Conservation (phyloP, 2,329 filamentous ascomycete genomes). For the Diaporthe vexans region DNA sequence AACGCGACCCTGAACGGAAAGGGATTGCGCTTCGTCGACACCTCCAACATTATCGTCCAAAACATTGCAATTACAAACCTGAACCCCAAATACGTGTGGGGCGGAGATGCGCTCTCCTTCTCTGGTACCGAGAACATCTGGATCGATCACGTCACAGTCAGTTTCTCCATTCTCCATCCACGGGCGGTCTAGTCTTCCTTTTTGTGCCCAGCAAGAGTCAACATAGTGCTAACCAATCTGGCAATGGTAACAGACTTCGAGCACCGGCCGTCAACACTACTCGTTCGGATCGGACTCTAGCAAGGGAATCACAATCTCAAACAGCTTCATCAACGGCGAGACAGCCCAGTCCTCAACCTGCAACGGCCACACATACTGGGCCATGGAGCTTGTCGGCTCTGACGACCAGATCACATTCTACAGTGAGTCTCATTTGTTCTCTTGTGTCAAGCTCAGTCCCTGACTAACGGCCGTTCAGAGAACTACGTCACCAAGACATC, state of each 20-base stretch:
- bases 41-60: conserved; percentile 72
- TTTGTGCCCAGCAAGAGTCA: not conserved
- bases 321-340: conserved; percentile 70
- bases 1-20: conserved; percentile 70
- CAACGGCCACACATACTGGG: conserved; percentile 72
- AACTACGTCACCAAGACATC: conserved; percentile 73
- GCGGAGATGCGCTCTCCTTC: conserved; percentile 35
- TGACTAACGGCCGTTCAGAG: not conserved
- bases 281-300: conserved; percentile 67
- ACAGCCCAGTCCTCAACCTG: conserved; percentile 70
- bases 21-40: conserved; percentile 63
- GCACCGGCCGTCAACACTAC: conserved; percentile 72
- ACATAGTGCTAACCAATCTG: not conserved
- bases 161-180: not conserved
- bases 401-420: conserved; percentile 70
- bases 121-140: conserved; percentile 56
- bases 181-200: not conserved
- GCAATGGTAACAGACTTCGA: conserved; percentile 57
- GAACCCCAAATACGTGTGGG: conserved; percentile 46
- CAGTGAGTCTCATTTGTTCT: conserved; percentile 45
- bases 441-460: too few relatives aligned
- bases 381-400: conserved; percentile 67
- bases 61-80: conserved; percentile 67
- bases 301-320: conserved; percentile 71
- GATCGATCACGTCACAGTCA: conserved; percentile 64